phyloP scores from a whole-genome alignment of 2,329 filamentous ascomycete species.

The Mollisia scopiformis region DNA sequence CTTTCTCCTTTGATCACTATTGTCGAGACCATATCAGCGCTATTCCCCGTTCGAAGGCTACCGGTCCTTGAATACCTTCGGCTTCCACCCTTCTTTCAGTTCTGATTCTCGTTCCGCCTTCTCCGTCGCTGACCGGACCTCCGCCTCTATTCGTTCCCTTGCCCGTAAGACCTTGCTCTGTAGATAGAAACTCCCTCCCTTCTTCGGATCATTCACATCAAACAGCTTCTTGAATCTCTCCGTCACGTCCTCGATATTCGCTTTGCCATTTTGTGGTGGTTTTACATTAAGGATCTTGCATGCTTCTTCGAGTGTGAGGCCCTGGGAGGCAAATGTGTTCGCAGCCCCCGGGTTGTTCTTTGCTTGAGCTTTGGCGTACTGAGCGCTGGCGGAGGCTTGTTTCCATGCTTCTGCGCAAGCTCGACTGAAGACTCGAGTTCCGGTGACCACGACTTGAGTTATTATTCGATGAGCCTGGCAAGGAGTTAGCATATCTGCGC shows the following conservation, averaged over 20 bases:
- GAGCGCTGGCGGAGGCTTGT: constrained; percentile 85
- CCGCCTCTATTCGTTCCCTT: constrained; percentile 87
- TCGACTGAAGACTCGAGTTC: constrained; percentile 87
- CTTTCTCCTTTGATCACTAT: background rate
- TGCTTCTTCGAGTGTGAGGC: constrained; percentile 92
- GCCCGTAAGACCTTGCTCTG: constrained; percentile 96
- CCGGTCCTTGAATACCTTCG: constrained; percentile 91
- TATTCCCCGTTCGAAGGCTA: constrained; percentile 36
- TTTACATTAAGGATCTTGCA: constrained; percentile 97
- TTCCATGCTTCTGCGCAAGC: constrained; percentile 94
- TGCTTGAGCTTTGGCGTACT: constrained; percentile 75
- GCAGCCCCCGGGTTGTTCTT: constrained; percentile 54
- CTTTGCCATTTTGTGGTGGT: constrained; percentile 76
- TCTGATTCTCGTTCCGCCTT: constrained; percentile 77
- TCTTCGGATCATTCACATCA: constrained; percentile 91
- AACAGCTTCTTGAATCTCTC: constrained; percentile 93
- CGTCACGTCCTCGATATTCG: constrained; percentile 78
- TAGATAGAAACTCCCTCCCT: constrained; percentile 96
- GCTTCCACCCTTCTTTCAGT: constrained; percentile 84
- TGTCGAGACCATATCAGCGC: background rate
- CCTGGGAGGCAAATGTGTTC: constrained; percentile 57
- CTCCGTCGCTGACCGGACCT: constrained; percentile 74
- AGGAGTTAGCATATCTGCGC: constrained; percentile 9
- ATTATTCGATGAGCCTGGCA: constrained; percentile 88
- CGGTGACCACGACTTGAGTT: constrained; percentile 89